Percentiles rank a stretch among this genome's conserved stretches.
Evolutionary conservation across 148 eudicot species (phyloP).

Genomic region (Hydrangea macrophylla): DNA sequence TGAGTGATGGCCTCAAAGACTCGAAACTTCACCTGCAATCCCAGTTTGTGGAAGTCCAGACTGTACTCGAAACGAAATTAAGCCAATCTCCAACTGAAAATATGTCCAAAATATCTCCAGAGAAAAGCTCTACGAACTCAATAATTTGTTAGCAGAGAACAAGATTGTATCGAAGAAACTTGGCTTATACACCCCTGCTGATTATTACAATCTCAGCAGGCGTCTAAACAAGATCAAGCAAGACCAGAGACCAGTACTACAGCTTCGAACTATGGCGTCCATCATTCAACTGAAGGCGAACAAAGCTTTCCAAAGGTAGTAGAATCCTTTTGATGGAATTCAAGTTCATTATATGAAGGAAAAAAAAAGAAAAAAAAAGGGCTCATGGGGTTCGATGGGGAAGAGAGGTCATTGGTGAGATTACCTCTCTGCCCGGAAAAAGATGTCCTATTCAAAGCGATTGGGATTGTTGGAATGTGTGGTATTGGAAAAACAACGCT

Average conservation of each 20-base stretch:
- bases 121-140: slow-evolving; percentile 21
- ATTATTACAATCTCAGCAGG: background rate
- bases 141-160: slow-evolving; percentile 21
- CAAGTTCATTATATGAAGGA: slow-evolving; percentile 1
- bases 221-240: slow-evolving; percentile 1
- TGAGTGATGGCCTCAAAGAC: too few species aligned
- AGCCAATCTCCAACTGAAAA: background rate
- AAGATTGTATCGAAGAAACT: background rate
- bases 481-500: slow-evolving; percentile 37
- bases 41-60: background rate
- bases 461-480: slow-evolving; percentile 28
- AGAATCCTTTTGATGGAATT: slow-evolving; percentile 20
- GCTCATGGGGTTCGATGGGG: slow-evolving; percentile 18
- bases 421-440: background rate
- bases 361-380: too few species aligned
- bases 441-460: background rate
- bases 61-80: background rate
- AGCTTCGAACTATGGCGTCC: too few species aligned
- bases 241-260: background rate
- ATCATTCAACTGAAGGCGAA: background rate
- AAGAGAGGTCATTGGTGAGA: slow-evolving; percentile 15
- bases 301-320: background rate
- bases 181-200: background rate
- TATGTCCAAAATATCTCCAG: background rate
- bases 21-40: background rate